phyloP scores from a whole-genome alignment of 306 rosid genomes.

The Casuarina glauca region DNA sequence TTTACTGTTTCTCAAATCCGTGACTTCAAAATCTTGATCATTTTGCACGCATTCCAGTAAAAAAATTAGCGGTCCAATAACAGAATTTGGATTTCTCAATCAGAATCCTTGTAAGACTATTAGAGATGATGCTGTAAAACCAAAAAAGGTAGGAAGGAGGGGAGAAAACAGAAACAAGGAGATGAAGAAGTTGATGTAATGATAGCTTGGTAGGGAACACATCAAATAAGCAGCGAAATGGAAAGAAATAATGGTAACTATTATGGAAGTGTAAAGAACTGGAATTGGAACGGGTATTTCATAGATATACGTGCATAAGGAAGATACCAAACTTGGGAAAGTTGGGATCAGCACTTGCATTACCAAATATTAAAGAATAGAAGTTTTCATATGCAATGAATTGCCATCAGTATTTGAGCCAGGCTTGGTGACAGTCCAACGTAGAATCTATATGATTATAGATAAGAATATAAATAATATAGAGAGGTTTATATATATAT shows the following conservation, averaged over 20 bases:
- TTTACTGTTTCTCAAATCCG: too few relatives aligned
- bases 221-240: too few relatives aligned
- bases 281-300: background rate
- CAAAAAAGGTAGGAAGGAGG: background rate
- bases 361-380: background rate
- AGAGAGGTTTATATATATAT: slow-evolving; percentile 15
- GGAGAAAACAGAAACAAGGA: too few relatives aligned
- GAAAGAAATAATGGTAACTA: too few relatives aligned
- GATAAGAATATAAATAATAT: too few relatives aligned
- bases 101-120: background rate
- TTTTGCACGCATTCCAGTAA: too few relatives aligned
- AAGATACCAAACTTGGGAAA: background rate
- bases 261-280: background rate
- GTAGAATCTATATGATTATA: background rate
- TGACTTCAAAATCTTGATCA: too few relatives aligned
- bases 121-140: background rate
- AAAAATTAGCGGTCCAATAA: background rate
- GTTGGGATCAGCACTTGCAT: background rate
- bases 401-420: too few relatives aligned
- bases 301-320: background rate
- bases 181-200: too few relatives aligned
- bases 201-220: too few relatives aligned
- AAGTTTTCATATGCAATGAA: background rate
- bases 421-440: background rate
- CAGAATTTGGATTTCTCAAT: background rate